phyloP scores from a whole-genome alignment of 75 land plant genomes.

The Larix kaempferi region DNA sequence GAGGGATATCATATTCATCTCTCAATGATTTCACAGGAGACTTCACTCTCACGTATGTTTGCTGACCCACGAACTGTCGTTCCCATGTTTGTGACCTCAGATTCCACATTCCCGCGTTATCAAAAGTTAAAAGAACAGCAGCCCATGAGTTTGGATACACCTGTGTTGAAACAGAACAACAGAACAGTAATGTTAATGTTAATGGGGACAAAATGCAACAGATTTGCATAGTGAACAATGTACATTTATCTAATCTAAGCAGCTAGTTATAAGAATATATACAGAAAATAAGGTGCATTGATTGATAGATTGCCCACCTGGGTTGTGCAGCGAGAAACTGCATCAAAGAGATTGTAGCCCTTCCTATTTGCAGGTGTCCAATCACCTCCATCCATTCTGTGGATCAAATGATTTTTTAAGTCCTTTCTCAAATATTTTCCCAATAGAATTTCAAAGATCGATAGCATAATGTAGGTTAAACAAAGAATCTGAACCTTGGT shows the following conservation, averaged over 20 bases:
- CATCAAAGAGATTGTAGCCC: slow-evolving; percentile 63
- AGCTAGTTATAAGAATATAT: no score
- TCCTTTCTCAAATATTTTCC: no score
- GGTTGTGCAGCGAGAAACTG: slow-evolving; percentile 55
- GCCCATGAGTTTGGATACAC: slow-evolving; percentile 90
- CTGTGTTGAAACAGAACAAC: slow-evolving; percentile 20
- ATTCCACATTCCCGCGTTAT: slow-evolving; percentile 93
- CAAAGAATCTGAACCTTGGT: no score
- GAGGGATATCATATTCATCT: slow-evolving; percentile 49
- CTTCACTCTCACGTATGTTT: slow-evolving; percentile 67
- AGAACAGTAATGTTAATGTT: no score
- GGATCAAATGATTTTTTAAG: neutral
- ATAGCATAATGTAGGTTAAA: no score
- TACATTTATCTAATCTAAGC: no score
- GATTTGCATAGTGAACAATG: no score
- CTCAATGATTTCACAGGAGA: slow-evolving; percentile 31
- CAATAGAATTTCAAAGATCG: no score
- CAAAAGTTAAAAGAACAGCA: slow-evolving; percentile 60
- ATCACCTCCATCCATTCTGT: slow-evolving; percentile 64
- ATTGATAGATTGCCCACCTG: slow-evolving; percentile 38
- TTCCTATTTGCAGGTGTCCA: slow-evolving; percentile 48
- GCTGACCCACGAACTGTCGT: slow-evolving; percentile 78
- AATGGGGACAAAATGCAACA: no score
- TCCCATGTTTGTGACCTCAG: slow-evolving; percentile 75
- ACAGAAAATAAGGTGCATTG: no score